These are phyloP conservation scores for Colletotrichum sidae DNA, from an alignment of 2,329 filamentous ascomycete genomes.

Conservation along the genomic window DNA sequence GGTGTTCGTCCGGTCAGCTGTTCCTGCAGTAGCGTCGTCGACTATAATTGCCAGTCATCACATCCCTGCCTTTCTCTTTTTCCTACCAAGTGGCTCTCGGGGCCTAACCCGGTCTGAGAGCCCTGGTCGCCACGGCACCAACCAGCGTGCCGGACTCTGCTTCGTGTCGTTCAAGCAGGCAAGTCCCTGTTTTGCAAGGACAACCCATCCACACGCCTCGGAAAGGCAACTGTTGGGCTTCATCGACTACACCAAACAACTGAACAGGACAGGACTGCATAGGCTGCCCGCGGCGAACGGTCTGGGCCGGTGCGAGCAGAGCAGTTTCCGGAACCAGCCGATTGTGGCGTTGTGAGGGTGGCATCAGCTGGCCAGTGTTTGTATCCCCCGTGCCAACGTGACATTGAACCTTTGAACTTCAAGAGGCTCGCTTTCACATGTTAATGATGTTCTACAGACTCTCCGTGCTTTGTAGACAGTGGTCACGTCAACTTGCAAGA, in stretches of 20 bases:
- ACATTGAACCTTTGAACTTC: background rate
- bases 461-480: background rate
- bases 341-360: slow-evolving; percentile 12
- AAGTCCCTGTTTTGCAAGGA: slow-evolving; percentile 16
- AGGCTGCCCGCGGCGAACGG: background rate
- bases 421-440: background rate
- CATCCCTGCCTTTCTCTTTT: slow-evolving; percentile 11
- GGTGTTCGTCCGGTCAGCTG: slow-evolving; percentile 24
- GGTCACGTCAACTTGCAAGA: background rate
- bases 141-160: slow-evolving; percentile 22
- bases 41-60: too few species aligned
- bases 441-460: too few species aligned
- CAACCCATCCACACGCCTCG: background rate
- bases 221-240: background rate
- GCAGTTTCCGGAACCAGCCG: slow-evolving; percentile 14
- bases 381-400: background rate
- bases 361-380: slow-evolving; percentile 11
- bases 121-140: slow-evolving; percentile 18
- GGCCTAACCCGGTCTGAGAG: slow-evolving; percentile 20
- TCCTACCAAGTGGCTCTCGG: slow-evolving; percentile 17
- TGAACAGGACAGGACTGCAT: background rate
- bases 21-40: slow-evolving; percentile 36
- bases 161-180: slow-evolving; percentile 13
- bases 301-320: background rate
- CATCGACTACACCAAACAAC: too few species aligned